phyloP scores from a whole-genome alignment of 352 stramenopile species.

The Halophytophthora batemanensis region DNA sequence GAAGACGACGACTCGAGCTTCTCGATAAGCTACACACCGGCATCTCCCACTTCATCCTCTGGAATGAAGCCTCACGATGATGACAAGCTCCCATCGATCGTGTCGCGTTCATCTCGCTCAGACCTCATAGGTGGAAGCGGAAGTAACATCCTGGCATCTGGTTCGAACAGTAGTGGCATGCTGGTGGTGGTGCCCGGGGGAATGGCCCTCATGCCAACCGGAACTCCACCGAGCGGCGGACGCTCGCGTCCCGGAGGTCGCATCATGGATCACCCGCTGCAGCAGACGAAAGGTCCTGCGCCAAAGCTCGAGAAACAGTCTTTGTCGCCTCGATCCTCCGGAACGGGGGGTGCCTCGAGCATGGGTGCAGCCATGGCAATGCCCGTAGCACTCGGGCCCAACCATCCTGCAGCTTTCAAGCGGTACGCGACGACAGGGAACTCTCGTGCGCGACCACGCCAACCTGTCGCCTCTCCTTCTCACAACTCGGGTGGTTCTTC shows the following conservation, averaged over 20 bases:
- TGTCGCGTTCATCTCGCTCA: constrained; percentile 40
- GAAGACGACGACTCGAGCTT: constrained; percentile 52
- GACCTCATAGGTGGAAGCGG: constrained; percentile 19
- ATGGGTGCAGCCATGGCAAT: constrained; percentile 21
- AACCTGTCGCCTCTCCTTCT: constrained; percentile 16
- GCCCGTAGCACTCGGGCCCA: constrained; percentile 26
- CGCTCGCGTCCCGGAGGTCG: constrained; percentile 30
- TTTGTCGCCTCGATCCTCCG: constrained; percentile 27
- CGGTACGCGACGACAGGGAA: constrained; percentile 45
- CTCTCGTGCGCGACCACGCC: constrained; percentile 32
- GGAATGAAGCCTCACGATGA: constrained; percentile 28
- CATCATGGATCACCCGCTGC: constrained; percentile 54
- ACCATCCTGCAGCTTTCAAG: constrained; percentile 43
- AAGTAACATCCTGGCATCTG: constrained; percentile 1
- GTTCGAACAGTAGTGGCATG: constrained; percentile 4
- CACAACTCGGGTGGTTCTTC: constrained; percentile 9
- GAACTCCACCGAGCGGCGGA: constrained; percentile 31
- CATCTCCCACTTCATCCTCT: constrained; percentile 22
- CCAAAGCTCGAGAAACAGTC: constrained; percentile 47
- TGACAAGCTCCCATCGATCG: constrained; percentile 61
- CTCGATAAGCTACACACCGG: constrained; percentile 44
- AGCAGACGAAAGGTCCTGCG: constrained; percentile 23
- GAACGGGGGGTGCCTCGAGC: constrained; percentile 15
- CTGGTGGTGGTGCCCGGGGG: constrained; percentile 4
- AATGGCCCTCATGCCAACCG: constrained; percentile 12